These are phyloP conservation scores for Metrosideros polymorpha DNA, from an alignment of 441 rosid species.

Conservation along the genomic window DNA sequence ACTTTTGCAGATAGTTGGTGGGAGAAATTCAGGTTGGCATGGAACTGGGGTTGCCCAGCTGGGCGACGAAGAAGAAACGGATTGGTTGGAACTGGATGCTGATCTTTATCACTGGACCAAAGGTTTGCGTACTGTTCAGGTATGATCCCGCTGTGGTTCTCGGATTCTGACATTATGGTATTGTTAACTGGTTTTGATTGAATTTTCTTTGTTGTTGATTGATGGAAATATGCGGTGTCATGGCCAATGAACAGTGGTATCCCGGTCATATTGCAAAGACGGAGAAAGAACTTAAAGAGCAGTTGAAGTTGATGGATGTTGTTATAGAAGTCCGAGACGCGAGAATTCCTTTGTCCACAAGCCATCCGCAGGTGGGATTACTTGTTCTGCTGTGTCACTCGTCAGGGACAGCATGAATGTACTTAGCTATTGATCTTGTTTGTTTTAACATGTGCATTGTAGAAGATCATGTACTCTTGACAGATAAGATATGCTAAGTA, in stretches of 20 bases:
- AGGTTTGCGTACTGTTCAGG: conserved; percentile 79
- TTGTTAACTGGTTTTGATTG: neutral
- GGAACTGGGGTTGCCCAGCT: conserved; percentile 19
- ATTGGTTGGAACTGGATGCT: conserved; percentile 69
- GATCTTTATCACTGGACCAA: conserved; percentile 72
- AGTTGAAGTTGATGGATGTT: conserved; percentile 91
- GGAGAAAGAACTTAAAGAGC: conserved; percentile 83
- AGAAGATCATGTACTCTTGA: neutral
- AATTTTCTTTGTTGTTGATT: neutral
- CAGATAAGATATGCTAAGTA: neutral
- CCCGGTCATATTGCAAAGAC: conserved; percentile 95
- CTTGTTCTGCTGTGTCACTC: neutral
- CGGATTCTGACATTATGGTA: neutral
- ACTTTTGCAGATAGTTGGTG: conserved; percentile 52
- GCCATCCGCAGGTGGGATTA: conserved; percentile 66
- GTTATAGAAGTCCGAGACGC: conserved; percentile 93
- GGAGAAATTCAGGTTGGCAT: conserved; percentile 29
- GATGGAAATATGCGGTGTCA: neutral
- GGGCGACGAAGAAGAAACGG: conserved; percentile 25
- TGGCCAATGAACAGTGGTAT: conserved; percentile 61
- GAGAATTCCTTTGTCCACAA: conserved; percentile 81
- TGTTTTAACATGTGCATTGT: neutral
- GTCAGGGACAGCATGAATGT: neutral
- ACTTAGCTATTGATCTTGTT: neutral
- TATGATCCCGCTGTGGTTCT: neutral